phyloP scores from a whole-genome alignment of 306 rosid species.

The Nissolia schottii region DNA sequence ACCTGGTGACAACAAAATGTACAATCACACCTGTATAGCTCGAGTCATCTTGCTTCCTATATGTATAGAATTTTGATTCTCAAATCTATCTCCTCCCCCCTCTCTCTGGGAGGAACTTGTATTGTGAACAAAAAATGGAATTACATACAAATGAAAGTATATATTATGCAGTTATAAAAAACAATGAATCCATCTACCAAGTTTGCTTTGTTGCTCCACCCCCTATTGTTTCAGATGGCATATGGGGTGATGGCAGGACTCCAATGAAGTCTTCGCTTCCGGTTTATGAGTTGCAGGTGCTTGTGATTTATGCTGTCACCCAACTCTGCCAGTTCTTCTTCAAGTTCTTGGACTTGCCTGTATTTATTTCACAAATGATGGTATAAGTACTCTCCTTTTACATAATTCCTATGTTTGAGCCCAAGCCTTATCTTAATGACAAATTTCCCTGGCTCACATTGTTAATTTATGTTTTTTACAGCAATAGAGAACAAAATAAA shows the following conservation, averaged over 20 bases:
- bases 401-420: neutral
- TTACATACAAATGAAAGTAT: neutral
- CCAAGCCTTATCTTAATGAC: neutral
- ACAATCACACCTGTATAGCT: neutral
- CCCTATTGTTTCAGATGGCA: conserved; percentile 31
- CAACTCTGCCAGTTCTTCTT: conserved; percentile 31
- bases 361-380: conserved; percentile 39
- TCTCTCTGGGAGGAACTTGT: neutral
- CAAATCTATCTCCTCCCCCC: neutral
- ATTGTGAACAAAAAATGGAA: neutral
- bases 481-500: neutral
- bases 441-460: neutral
- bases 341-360: conserved; percentile 40
- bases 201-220: conserved; percentile 25
- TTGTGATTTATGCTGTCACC: conserved; percentile 31
- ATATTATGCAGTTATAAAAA: accelerated
- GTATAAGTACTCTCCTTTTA: conserved; percentile 23
- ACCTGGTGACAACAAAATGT: neutral
- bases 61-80: neutral
- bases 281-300: conserved; percentile 40
- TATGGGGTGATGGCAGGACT: conserved; percentile 28
- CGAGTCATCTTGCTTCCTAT: neutral
- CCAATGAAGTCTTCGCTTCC: conserved; percentile 22
- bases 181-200: neutral
- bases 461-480: neutral